Percentiles rank a stretch among this genome's conserved stretches.
phyloP scores from a whole-genome alignment of 2,329 filamentous ascomycete species.

The Fusarium udum region DNA sequence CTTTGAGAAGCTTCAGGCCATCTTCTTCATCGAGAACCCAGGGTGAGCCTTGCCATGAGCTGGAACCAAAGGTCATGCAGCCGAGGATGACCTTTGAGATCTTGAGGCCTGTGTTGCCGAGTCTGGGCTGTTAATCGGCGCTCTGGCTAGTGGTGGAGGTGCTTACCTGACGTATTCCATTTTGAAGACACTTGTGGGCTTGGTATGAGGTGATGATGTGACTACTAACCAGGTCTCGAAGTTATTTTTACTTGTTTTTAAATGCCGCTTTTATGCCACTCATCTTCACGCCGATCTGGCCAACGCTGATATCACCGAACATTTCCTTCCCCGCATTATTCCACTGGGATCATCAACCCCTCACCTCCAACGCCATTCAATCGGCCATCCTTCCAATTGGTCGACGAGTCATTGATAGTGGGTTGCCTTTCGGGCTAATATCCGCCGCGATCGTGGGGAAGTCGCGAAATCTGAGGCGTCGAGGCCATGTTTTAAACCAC shows the following conservation, averaged over 20 bases:
- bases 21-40: conserved; percentile 44
- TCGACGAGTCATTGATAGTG: rapidly evolving
- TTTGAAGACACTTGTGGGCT: background rate
- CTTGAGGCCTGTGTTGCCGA: conserved; percentile 55
- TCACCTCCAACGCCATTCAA: background rate
- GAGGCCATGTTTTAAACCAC: background rate
- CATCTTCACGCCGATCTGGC: background rate
- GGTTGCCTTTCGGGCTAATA: background rate
- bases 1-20: conserved; percentile 68
- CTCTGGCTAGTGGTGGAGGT: rapidly evolving
- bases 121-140: conserved; percentile 30
- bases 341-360: background rate
- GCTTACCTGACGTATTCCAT: conserved; percentile 37
- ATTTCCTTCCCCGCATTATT: conserved; percentile 17
- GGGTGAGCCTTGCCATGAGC: conserved; percentile 47
- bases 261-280: background rate
- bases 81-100: conserved; percentile 54
- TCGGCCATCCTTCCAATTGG: conserved; percentile 31
- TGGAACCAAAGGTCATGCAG: conserved; percentile 50
- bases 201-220: background rate
- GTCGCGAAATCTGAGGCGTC: too few species aligned
- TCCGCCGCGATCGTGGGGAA: conserved; percentile 12
- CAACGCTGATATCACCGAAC: conserved; percentile 20
- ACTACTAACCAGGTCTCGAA: rapidly evolving
- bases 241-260: background rate